These are phyloP conservation scores for Russula vinacea DNA, from an alignment of 768 basidiomycete species.

Conservation along the genomic window DNA sequence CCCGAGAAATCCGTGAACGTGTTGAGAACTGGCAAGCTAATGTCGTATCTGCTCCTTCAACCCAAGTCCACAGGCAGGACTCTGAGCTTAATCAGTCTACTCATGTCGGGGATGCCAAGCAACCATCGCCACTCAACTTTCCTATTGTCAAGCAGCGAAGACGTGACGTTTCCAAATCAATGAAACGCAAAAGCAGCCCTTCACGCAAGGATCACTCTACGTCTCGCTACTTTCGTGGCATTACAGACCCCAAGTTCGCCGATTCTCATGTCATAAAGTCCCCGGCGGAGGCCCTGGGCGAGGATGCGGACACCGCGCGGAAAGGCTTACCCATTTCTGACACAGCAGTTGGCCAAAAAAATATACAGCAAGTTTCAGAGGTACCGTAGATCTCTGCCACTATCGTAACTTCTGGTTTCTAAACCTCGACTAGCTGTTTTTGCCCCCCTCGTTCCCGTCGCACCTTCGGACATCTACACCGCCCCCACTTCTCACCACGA, in stretches of 20 bases:
- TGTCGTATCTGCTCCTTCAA: conserved; percentile 9
- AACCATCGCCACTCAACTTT: conserved; percentile 11
- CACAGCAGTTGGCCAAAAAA: background rate
- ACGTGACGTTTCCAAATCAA: conserved; percentile 6
- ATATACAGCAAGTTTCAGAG: conserved; percentile 22
- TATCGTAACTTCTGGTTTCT: background rate
- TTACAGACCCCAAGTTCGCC: background rate
- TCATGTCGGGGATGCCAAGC: conserved; percentile 3
- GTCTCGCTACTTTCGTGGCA: conserved; percentile 14
- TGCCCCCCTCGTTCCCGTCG: conserved; percentile 28
- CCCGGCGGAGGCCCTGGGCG: background rate
- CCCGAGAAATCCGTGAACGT: conserved; percentile 16
- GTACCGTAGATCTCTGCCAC: conserved; percentile 1
- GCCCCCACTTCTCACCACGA: background rate
- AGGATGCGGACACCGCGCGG: background rate
- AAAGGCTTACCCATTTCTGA: background rate
- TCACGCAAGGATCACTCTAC: conserved; percentile 6
- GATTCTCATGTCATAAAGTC: background rate
- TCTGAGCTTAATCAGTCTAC: background rate
- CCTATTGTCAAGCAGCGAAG: conserved; percentile 8
- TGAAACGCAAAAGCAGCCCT: conserved; percentile 7
- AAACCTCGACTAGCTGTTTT: conserved; percentile 14
- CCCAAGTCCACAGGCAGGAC: conserved; percentile 2
- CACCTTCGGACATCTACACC: conserved; percentile 26
- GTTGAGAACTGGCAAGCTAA: conserved; percentile 22